Evolutionary conservation across 1,139 yeast species (phyloP).

Genomic region (Nakaseomyces bracarensis): DNA sequence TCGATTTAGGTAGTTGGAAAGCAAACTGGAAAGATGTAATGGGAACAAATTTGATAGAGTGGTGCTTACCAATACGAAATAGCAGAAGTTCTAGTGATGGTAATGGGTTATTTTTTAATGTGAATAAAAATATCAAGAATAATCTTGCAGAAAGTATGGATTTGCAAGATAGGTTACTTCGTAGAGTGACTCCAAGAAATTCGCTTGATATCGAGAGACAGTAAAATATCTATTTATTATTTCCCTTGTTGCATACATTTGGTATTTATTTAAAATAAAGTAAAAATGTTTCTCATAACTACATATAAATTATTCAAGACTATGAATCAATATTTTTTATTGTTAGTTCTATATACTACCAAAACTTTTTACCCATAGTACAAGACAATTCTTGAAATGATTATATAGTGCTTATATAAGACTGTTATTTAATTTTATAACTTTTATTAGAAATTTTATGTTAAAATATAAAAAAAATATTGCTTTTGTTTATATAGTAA

Average conservation of each 20-base stretch:
- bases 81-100: conserved; percentile 30
- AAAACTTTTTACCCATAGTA: too few relatives aligned
- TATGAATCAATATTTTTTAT: too few relatives aligned
- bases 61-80: conserved; percentile 59
- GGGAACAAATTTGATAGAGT: conserved; percentile 57
- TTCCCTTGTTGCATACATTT: too few relatives aligned
- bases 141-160: conserved; percentile 34
- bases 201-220: conserved; percentile 17
- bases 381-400: too few relatives aligned
- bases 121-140: conserved; percentile 39
- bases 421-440: too few relatives aligned
- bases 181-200: conserved; percentile 29
- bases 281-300: too few relatives aligned
- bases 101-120: conserved; percentile 46
- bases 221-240: not conserved
- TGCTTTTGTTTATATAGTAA: too few relatives aligned
- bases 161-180: conserved; percentile 26
- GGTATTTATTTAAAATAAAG: too few relatives aligned
- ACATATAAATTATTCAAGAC: too few relatives aligned
- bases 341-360: too few relatives aligned
- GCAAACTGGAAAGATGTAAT: conserved; percentile 60
- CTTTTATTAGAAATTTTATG: not conserved
- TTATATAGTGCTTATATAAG: too few relatives aligned
- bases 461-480: too few relatives aligned
- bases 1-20: conserved; percentile 53